Evolutionary conservation across 768 basidiomycete species (phyloP).

Genomic region (Termitomyces sp.): DNA sequence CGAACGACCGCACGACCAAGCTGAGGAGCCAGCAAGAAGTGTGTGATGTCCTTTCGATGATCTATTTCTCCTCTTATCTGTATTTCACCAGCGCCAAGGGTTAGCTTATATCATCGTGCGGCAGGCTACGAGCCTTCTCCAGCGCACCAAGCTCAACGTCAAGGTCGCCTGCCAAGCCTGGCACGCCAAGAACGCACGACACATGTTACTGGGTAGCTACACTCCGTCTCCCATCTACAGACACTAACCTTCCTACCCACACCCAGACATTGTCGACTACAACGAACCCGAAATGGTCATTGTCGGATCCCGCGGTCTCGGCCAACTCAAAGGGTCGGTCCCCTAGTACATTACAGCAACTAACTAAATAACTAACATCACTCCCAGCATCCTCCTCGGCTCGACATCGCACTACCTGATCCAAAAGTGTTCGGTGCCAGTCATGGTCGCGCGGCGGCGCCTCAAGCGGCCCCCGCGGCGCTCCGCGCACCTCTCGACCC

Average conservation of each 20-base stretch:
- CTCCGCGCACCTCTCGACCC: constrained; percentile 73
- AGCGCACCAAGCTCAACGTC: constrained; percentile 86
- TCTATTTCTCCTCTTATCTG: constrained; percentile 1
- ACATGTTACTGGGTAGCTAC: constrained; percentile 84
- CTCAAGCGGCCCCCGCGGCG: constrained; percentile 84
- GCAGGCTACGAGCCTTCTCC: constrained; percentile 84
- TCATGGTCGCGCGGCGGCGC: constrained; percentile 92
- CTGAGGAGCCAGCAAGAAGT: constrained; percentile 92
- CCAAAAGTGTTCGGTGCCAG: constrained; percentile 91
- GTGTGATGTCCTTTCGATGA: constrained; percentile 9
- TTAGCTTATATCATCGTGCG: constrained; percentile 84
- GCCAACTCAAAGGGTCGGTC: constrained; percentile 77
- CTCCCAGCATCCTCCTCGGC: constrained; percentile 76
- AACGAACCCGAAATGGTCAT: constrained; percentile 88
- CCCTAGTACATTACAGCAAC: no score
- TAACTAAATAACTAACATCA: no score
- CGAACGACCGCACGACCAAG: constrained; percentile 71
- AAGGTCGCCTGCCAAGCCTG: constrained; percentile 89
- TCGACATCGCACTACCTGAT: constrained; percentile 95
- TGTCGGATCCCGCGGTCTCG: constrained; percentile 88
- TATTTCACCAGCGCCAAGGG: constrained; percentile 70
- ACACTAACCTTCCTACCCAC: no score
- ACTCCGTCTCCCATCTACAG: not conserved
- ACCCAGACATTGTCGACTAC: constrained; percentile 76
- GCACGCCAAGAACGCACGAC: constrained; percentile 92